Percentiles rank a stretch among this genome's conserved stretches.
Evolutionary conservation across 228 moss, liverwort and hornwort genomes (phyloP).

Genomic region (Sphagnum fallax): DNA sequence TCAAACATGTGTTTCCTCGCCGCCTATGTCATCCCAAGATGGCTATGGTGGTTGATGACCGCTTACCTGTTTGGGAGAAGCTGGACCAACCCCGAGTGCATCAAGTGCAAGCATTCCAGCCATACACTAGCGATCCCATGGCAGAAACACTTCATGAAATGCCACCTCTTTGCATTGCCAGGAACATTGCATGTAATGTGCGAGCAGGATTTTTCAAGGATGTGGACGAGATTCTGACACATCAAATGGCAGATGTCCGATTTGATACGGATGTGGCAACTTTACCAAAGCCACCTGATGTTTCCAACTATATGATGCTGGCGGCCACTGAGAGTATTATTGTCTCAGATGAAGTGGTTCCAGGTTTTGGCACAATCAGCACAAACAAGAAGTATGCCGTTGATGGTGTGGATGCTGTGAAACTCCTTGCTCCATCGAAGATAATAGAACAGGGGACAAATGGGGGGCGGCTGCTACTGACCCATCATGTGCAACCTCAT

Average conservation of each 20-base stretch:
- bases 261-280: constrained; percentile 70
- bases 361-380: constrained; percentile 42
- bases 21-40: constrained; percentile 92
- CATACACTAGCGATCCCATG: constrained; percentile 66
- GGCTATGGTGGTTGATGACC: constrained; percentile 99
- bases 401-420: too few relatives aligned
- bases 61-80: constrained; percentile 92
- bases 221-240: constrained; percentile 78
- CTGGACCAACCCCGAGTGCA: constrained; percentile 92
- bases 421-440: too few relatives aligned
- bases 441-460: constrained; percentile 33
- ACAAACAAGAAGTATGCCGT: constrained; percentile 1
- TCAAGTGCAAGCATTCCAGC: constrained; percentile 92
- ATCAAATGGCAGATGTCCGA: constrained; percentile 75
- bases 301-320: constrained; percentile 33
- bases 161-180: constrained; percentile 89
- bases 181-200: constrained; percentile 98
- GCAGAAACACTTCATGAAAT: constrained; percentile 68
- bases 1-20: constrained; percentile 84
- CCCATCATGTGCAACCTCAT: constrained; percentile 8
- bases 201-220: constrained; percentile 94
- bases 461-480: constrained; percentile 37
- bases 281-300: constrained; percentile 79
- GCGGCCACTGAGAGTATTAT: too few relatives aligned
- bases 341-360: constrained; percentile 38